Evolutionary conservation across 768 basidiomycete species (phyloP).

Genomic region (Russula virescens): DNA sequence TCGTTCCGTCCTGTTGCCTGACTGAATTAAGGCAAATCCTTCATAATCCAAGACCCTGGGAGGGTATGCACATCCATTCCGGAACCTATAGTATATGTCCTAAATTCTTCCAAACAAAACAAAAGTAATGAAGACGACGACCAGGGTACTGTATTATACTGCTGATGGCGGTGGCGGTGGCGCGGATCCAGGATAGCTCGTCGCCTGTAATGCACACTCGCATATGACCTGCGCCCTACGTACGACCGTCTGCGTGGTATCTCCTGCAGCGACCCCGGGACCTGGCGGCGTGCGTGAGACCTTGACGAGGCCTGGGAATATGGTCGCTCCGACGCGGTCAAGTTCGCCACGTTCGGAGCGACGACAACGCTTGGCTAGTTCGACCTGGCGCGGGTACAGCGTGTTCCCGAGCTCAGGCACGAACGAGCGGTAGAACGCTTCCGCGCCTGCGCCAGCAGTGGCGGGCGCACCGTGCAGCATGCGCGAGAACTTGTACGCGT

Average conservation of each 20-base stretch:
- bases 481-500: slow-evolving; percentile 74
- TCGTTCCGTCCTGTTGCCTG: neutral
- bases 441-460: slow-evolving; percentile 41
- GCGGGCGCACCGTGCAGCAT: slow-evolving; percentile 75
- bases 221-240: slow-evolving; percentile 83
- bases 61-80: too few relatives aligned
- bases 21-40: neutral
- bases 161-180: neutral
- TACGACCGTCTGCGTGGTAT: slow-evolving; percentile 66
- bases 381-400: slow-evolving; percentile 73
- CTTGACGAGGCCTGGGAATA: slow-evolving; percentile 87
- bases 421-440: slow-evolving; percentile 82
- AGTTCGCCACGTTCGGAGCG: slow-evolving; percentile 66
- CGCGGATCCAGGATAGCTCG: slow-evolving; percentile 10
- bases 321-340: slow-evolving; percentile 75
- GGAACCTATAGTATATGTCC: neutral
- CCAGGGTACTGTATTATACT: neutral
- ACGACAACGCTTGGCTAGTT: slow-evolving; percentile 77
- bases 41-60: neutral
- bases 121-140: neutral
- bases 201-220: slow-evolving; percentile 60
- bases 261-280: slow-evolving; percentile 36
- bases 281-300: slow-evolving; percentile 44
- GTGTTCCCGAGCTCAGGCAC: slow-evolving; percentile 75
- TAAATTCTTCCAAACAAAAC: neutral